phyloP scores from a whole-genome alignment of 2,329 filamentous ascomycete species.

The Neofusicoccum umdonicola region DNA sequence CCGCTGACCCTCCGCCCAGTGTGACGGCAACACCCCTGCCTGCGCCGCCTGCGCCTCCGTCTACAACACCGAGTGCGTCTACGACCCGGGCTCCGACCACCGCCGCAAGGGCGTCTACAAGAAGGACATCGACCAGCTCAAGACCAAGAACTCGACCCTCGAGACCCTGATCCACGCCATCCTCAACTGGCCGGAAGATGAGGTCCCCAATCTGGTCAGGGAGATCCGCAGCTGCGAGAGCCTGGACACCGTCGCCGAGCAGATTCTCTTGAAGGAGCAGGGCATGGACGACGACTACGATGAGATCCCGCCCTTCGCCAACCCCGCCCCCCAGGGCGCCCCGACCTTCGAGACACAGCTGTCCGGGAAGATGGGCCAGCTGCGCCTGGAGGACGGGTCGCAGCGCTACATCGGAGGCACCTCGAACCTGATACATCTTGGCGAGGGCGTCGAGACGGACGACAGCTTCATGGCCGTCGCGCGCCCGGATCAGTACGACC shows the following conservation, averaged over 20 bases:
- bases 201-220: slow-evolving; percentile 75
- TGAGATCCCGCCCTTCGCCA: slow-evolving; percentile 47
- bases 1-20: slow-evolving; percentile 44
- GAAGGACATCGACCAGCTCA: slow-evolving; percentile 84
- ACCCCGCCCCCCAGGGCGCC: slow-evolving; percentile 18
- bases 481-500: slow-evolving; percentile 47
- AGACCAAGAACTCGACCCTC: slow-evolving; percentile 81
- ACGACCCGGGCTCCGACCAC: slow-evolving; percentile 95
- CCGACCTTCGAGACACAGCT: slow-evolving; percentile 70
- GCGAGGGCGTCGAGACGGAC: slow-evolving; percentile 37
- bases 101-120: slow-evolving; percentile 95
- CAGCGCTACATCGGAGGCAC: slow-evolving; percentile 92
- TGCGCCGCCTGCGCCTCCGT: slow-evolving; percentile 96
- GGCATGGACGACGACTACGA: slow-evolving; percentile 45
- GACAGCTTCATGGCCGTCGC: slow-evolving; percentile 34
- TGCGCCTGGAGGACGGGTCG: slow-evolving; percentile 81
- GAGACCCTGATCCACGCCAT: slow-evolving; percentile 93
- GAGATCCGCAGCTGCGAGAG: slow-evolving; percentile 85
- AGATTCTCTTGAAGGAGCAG: slow-evolving; percentile 55
- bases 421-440: slow-evolving; percentile 82
- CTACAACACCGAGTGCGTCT: slow-evolving; percentile 85
- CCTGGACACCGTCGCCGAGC: slow-evolving; percentile 62
- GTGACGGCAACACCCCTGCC: slow-evolving; percentile 85
- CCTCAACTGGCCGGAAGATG: slow-evolving; percentile 84
- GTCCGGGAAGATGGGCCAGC: slow-evolving; percentile 88